A percentile compares a stretch with the other conserved stretches of the same genome.
These are phyloP conservation scores for Arthrobotrys entomopaga DNA, from an alignment of 2,329 filamentous ascomycete species.

Conservation along the genomic window DNA sequence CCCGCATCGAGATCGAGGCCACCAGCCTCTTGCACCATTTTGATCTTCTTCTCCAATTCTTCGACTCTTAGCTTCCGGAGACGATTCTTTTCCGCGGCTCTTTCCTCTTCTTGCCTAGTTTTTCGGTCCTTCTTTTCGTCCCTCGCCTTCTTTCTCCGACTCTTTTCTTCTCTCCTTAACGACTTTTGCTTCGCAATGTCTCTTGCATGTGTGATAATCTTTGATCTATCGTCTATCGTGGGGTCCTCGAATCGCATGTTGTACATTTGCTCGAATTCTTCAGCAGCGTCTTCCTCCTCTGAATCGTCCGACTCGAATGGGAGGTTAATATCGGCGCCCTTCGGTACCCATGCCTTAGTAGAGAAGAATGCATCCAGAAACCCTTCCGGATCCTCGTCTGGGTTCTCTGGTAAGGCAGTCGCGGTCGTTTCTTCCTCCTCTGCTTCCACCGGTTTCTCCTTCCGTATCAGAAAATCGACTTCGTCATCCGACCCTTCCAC, in stretches of 20 bases:
- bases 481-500: slow-evolving; percentile 64
- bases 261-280: slow-evolving; percentile 88
- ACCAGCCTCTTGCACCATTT: slow-evolving; percentile 87
- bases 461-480: slow-evolving; percentile 77
- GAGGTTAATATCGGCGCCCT: slow-evolving; percentile 60
- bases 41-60: slow-evolving; percentile 85
- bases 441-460: slow-evolving; percentile 66
- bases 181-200: slow-evolving; percentile 83
- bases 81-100: slow-evolving; percentile 82
- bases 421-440: slow-evolving; percentile 60
- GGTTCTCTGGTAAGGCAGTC: slow-evolving; percentile 66
- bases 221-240: slow-evolving; percentile 63
- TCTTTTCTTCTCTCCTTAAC: slow-evolving; percentile 84
- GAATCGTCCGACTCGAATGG: slow-evolving; percentile 90
- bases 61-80: slow-evolving; percentile 89
- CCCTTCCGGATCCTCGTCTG: slow-evolving; percentile 84
- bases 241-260: slow-evolving; percentile 97
- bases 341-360: slow-evolving; percentile 86
- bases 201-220: slow-evolving; percentile 81
- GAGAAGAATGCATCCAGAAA: slow-evolving; percentile 96
- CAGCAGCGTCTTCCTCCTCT: slow-evolving; percentile 75
- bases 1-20: slow-evolving; percentile 67
- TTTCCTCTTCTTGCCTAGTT: slow-evolving; percentile 79
- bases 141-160: slow-evolving; percentile 78
- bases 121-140: slow-evolving; percentile 80